Base-by-base conservation (phyloP, 2,329 filamentous ascomycete species). In the Fusarium fujikuroi region DNA sequence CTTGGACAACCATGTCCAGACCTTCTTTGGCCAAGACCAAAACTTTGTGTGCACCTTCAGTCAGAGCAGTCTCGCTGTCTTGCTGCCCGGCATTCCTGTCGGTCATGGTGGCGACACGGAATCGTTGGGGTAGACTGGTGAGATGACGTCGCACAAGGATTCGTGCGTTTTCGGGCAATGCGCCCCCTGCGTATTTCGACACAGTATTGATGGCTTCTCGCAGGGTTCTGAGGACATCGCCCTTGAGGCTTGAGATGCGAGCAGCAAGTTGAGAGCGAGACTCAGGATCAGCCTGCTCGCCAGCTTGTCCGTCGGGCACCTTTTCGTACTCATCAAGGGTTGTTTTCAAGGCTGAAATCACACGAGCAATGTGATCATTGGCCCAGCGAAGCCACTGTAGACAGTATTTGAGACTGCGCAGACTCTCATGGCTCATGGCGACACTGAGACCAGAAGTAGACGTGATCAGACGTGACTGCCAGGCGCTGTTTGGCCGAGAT, bases 1-100 rank as follows among this genome's bases (percentile, higher is more conserved):
- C 94, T 80, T 98, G 95, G 2, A 91, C 89, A 87, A 98, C 95
- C 92, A 98, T 97, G 76, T 98, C 95, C 19, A 98, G 86, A 0
- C 95, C 94, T 80, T 98, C 95, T 77, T 92, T 93, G 11, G 95
- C 95, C 58, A 98, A 90, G 3, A 96, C 90, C 18, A 98, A 84
- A 63, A 97, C 95, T 44, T 92, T 88, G 75, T 95, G 92, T 0
- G 94, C 95, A 58, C 87, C 87, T 32, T 91, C 87, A 25, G 81
- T 79, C 15, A 84, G 69, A 21, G 80, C 80, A 14, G 79, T 80
- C 53, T 84, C 83, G 52, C 77, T 80, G 49, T 83, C 80, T 63
- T 80, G 69, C 72, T 66, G 63, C n/a, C 69, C 69, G 5, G 66
- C 54, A 39, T 69, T 66, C 39, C 73, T 77, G 32, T 81, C 79